A percentile compares a stretch with the other conserved stretches of the same genome.
Conservation (phyloP, 2,329 filamentous ascomycete genomes). For the Elsinoe arachidis region DNA sequence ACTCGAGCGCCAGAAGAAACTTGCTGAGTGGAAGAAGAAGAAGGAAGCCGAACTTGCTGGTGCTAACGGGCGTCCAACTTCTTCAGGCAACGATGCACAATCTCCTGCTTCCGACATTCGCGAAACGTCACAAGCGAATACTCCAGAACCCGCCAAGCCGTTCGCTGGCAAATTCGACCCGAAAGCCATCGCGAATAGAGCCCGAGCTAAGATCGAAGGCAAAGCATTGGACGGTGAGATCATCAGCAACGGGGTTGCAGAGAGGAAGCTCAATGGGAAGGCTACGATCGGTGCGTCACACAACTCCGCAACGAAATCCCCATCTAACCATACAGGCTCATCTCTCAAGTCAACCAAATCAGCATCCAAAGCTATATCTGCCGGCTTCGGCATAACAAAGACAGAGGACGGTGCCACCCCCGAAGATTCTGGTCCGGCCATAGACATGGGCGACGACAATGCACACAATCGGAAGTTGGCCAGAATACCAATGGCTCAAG, state of each 20-base stretch:
- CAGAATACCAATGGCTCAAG: conserved; percentile 70
- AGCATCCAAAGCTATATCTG: conserved; percentile 57
- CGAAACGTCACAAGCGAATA: conserved; percentile 11
- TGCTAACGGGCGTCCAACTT: conserved; percentile 39
- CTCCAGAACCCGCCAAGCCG: conserved; percentile 43
- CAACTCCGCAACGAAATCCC: too few species aligned
- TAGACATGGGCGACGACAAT: conserved; percentile 84
- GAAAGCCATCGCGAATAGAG: conserved; percentile 76
- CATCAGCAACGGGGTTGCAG: conserved; percentile 35
- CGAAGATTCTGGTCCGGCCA: conserved; percentile 51
- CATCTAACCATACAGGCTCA: conserved; percentile 22
- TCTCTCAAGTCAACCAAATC: conserved; percentile 53
- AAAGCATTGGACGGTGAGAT: conserved; percentile 48
- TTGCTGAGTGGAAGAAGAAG: conserved; percentile 90
- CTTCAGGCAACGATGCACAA: conserved; percentile 34
- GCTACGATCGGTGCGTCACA: background rate
- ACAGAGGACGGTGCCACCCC: conserved; percentile 51
- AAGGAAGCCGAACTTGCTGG: conserved; percentile 51
- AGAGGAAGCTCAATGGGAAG: background rate
- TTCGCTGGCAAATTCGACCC: conserved; percentile 79
- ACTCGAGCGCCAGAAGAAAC: conserved; percentile 62
- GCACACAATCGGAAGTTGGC: conserved; percentile 79
- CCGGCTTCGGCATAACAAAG: conserved; percentile 76
- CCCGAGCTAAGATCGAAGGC: conserved; percentile 43
- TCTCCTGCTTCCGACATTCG: conserved; percentile 13